These are phyloP conservation scores for Xerocomus potaroensis DNA, from an alignment of 768 basidiomycete species.

Conservation along the genomic window DNA sequence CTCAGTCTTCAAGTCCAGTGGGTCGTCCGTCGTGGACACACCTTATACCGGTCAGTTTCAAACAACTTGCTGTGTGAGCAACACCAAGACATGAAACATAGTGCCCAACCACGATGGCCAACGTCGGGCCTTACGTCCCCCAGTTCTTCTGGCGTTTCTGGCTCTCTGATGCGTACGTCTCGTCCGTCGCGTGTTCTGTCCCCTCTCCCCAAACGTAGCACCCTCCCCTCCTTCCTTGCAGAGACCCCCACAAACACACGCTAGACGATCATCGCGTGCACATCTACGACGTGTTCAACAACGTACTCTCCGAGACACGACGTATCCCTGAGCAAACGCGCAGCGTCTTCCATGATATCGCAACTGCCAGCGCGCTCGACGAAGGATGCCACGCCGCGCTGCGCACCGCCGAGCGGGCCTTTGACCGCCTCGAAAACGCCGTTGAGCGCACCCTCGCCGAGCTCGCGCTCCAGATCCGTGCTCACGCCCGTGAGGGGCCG, in stretches of 20 bases:
- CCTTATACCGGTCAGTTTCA: neutral
- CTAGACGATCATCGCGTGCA: conserved; percentile 41
- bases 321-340: conserved; percentile 31
- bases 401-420: conserved; percentile 40
- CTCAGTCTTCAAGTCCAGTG: neutral
- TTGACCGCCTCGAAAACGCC: conserved; percentile 40
- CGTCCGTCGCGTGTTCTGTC: too few relatives aligned
- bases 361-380: conserved; percentile 29
- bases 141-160: conserved; percentile 48
- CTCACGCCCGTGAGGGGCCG: neutral
- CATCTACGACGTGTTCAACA: conserved; percentile 49
- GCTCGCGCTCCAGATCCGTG: conserved; percentile 31
- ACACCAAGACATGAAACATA: too few relatives aligned
- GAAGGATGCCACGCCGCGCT: conserved; percentile 35
- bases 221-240: neutral
- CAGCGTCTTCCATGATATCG: conserved; percentile 44
- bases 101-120: neutral
- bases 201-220: too few relatives aligned
- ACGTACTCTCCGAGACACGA: conserved; percentile 44
- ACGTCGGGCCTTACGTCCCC: conserved; percentile 39
- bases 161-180: conserved; percentile 40
- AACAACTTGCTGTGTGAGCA: conserved; percentile 1
- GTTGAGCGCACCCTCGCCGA: conserved; percentile 37
- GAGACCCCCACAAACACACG: conserved; percentile 29
- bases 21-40: neutral